Conservation (phyloP, 1,284 basidiomycete species). For the Rhodotorula sp. region DNA sequence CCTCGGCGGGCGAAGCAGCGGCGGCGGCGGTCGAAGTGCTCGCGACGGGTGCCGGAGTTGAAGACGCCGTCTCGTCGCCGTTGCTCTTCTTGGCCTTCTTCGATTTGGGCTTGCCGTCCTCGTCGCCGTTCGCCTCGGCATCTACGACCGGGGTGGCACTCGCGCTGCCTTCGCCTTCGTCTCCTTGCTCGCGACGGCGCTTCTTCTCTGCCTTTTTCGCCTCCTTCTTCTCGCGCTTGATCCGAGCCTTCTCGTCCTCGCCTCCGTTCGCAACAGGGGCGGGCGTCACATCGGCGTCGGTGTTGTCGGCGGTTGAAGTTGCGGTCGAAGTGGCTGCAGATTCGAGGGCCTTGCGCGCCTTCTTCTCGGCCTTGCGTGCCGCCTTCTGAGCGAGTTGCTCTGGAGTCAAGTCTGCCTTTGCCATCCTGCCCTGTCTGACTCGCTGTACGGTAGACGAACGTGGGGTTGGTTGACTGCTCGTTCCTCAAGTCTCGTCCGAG, state of each 20-base stretch:
- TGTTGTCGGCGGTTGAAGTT: slow-evolving; percentile 1
- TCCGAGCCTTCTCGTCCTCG: slow-evolving; percentile 54
- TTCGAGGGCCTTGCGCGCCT: slow-evolving; percentile 35
- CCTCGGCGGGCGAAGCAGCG: slow-evolving; percentile 51
- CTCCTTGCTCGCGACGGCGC: slow-evolving; percentile 4
- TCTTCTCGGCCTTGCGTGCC: slow-evolving; percentile 32
- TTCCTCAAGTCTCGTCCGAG: background rate
- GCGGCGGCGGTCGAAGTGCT: slow-evolving; percentile 18
- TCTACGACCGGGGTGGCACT: slow-evolving; percentile 48
- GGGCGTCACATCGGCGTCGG: background rate
- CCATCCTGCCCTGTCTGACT: slow-evolving; percentile 1
- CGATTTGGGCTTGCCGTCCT: slow-evolving; percentile 34
- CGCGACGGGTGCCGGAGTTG: slow-evolving; percentile 27
- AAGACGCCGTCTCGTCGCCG: slow-evolving; percentile 24
- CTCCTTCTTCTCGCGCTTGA: slow-evolving; percentile 89
- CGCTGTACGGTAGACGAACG: background rate
- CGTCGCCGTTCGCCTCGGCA: slow-evolving; percentile 46
- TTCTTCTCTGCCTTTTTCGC: slow-evolving; percentile 59
- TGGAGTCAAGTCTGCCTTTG: slow-evolving; percentile 20
- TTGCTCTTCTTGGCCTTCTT: slow-evolving; percentile 33
- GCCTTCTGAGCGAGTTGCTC: slow-evolving; percentile 20
- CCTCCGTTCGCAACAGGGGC: slow-evolving; percentile 5
- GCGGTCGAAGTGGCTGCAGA: slow-evolving; percentile 3
- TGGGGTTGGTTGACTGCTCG: background rate
- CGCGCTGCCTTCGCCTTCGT: background rate